Evolutionary conservation across 1,284 basidiomycete species (phyloP), one percentile per base, ranked within the genome.

Genomic region (Cutaneotrichosporon mucoides): DNA sequence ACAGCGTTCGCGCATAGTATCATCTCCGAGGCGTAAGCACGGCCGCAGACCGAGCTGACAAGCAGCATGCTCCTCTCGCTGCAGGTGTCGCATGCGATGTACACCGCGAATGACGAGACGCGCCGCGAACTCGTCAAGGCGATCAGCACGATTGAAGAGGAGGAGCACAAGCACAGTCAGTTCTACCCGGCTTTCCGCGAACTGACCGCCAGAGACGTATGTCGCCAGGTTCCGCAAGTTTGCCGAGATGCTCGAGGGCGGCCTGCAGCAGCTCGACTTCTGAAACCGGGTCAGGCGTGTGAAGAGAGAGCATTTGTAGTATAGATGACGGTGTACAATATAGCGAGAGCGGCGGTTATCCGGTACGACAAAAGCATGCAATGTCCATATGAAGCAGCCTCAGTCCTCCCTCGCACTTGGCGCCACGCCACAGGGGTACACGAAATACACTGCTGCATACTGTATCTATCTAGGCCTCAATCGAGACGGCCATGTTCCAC

Each of bases 401-500:
- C 24, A 24, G 24, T 24, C 24, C 2, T 24, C 24, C 24, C 24
- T 24, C 2, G 24, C 24, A 24, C 24, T 24, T 24, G 24, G 3
- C 24, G 3, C 24, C 24, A 24, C 24, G 24, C 24, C 24, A 24
- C 24, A 24, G n/a, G n/a, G n/a, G 24, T 24, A 24, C 24, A 24
- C 24, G 24, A 24, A 24, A 24, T 24, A 46, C 44, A 46, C 44
- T 16, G 24, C 38, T 53, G 33, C 51, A 53, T 41, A 16, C 42
- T 54, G 33, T 13, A 38, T 38, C 44, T 50, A 51, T 45, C 43
- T n/a, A 38, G 37, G 41, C 41, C 58, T 63, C 53, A 49, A 73
- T 38, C 43, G 64, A 64, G n/a, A 75, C 68, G 36, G 62, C 65
- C 74, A 76, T 76, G 51, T 66, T 66, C 74, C 74, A 76, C 45